Evolutionary conservation across 129 eudicot genomes (phyloP), one percentile per base, ranked within the genome.

Genomic region (Chrysanthemum makinoi): DNA sequence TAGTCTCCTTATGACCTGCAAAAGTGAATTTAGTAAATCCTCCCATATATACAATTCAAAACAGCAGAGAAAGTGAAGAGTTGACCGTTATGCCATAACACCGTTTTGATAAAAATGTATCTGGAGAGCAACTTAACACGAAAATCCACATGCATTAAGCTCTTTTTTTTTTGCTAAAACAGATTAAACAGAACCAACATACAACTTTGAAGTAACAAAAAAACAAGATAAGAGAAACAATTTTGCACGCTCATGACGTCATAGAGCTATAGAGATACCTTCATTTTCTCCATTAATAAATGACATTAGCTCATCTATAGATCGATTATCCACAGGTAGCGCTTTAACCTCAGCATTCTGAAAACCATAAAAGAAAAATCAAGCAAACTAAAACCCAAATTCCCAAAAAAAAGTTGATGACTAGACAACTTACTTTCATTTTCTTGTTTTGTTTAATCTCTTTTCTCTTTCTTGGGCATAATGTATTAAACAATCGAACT

Each of bases 231-330:
- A 15, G 18, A 52, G 19, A 52, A 52, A 52, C 57, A 52, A 52
- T 20, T 52, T 2, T 52, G 57, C 57, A 52, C 57, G n/a, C 2
- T 14, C 18, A 52, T 52, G 7, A 6, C 5, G 43, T 35, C 43
- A 35, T 35, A 35, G 8, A 35, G 43, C 43, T 35, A 35, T 6
- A 35, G 57, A 52, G 7, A 14, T 52, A 52, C 95, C 95, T 78
- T 65, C 86, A 77, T 70, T 62, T 56, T 80, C 84, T 39, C 96
- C 96, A 82, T 89, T 89, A 59, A 89, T 89, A 70, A 83, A 89
- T 26, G 87, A 86, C 72, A 89, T 70, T 26, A 89, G 89, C 60
- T 89, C 91, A 68, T 86, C 91, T 62, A 89, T 81, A 17, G 96
- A 83, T 12, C 96, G 89, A 4, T 80, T 74, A 77, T 89, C 96